Evolutionary conservation across 2,329 filamentous ascomycete genomes (phyloP).

Genomic region (Clarireedia monteithiana): DNA sequence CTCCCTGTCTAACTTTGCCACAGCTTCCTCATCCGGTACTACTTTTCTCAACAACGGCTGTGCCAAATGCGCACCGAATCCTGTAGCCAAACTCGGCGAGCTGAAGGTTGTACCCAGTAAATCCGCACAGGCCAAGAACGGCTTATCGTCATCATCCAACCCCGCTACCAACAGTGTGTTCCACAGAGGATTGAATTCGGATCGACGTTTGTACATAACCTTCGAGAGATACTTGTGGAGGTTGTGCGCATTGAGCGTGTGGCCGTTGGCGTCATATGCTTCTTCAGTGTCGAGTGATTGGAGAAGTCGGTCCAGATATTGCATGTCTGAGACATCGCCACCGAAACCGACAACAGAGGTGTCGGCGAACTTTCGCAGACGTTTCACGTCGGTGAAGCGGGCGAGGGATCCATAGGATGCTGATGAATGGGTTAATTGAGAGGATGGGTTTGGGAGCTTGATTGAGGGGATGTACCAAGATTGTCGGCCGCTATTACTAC

Average conservation of each 20-base stretch:
- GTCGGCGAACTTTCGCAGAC: slow-evolving; percentile 80
- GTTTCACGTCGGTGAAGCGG: slow-evolving; percentile 94
- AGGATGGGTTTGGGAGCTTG: slow-evolving; percentile 1
- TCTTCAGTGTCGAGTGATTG: slow-evolving; percentile 80
- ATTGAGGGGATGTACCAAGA: slow-evolving; percentile 52
- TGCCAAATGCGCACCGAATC: slow-evolving; percentile 87
- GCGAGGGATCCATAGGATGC: slow-evolving; percentile 96
- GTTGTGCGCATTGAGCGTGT: slow-evolving; percentile 77
- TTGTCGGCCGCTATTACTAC: slow-evolving; percentile 97
- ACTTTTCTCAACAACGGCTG: slow-evolving; percentile 81
- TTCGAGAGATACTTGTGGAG: slow-evolving; percentile 95
- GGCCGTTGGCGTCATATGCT: slow-evolving; percentile 56
- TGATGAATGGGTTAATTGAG: slow-evolving; percentile 32
- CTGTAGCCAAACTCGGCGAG: slow-evolving; percentile 82
- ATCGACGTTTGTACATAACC: slow-evolving; percentile 90
- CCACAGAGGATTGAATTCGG: slow-evolving; percentile 95
- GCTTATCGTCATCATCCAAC: slow-evolving; percentile 68
- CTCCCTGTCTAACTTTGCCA: slow-evolving; percentile 64
- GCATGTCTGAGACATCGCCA: slow-evolving; percentile 98
- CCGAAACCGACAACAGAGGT: slow-evolving; percentile 85
- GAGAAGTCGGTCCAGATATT: slow-evolving; percentile 91
- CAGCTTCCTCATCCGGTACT: slow-evolving; percentile 76
- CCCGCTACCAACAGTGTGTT: slow-evolving; percentile 91
- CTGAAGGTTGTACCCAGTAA: slow-evolving; percentile 88
- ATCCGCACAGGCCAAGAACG: slow-evolving; percentile 88